Base-by-base conservation (phyloP, 345 rosid species). In the Carallia brachiata region DNA sequence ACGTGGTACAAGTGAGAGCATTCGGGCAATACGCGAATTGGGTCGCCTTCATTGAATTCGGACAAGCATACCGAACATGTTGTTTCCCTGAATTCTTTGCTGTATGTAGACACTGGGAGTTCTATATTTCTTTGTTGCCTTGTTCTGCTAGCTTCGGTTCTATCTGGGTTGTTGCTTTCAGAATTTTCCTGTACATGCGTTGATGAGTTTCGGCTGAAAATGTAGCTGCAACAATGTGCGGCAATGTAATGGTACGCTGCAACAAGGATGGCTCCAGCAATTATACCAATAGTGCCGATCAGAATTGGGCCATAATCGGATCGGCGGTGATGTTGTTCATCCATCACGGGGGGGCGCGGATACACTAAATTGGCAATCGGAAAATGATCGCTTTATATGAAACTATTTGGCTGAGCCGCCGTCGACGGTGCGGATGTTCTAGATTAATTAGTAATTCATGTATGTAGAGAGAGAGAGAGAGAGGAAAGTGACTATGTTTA, bases 1-100 rank as follows among this genome's bases (percentile, higher is more conserved):
- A 65, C 82, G 7, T 88, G 92, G 65, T 85, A 88, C 65, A 70
- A 63, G 58, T 86, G 86, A 40, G 68, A 59, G 60, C 91, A 87
- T 27, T 75, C 65, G 0, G 87, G 89, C 71, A 87, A 67, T 7
- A 75, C 79, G 19, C 87, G 80, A 56, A 84, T 64, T 30, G 65
- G 66, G 27, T 83, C 87, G 1, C 82, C 84, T 27, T 81, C 87
- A 18, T 13, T 68, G 70, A 83, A 80, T 50, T 83, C 84, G 4
- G 70, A 58, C 57, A 87, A 72, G 79, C 89, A 87, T 47, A 87
- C 83, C 23, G 87, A 73, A 59, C 89, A 87, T 9, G 71, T 75
- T 4, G 70, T 86, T 37, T 77, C 84, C 15, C 74, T 72, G 52
- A 68, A 27, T 19, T 76, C 80, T 62, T 82, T 76, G 69, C 56